phyloP scores from a whole-genome alignment of 129 eudicot genomes.

The Helianthus tuberosus region DNA sequence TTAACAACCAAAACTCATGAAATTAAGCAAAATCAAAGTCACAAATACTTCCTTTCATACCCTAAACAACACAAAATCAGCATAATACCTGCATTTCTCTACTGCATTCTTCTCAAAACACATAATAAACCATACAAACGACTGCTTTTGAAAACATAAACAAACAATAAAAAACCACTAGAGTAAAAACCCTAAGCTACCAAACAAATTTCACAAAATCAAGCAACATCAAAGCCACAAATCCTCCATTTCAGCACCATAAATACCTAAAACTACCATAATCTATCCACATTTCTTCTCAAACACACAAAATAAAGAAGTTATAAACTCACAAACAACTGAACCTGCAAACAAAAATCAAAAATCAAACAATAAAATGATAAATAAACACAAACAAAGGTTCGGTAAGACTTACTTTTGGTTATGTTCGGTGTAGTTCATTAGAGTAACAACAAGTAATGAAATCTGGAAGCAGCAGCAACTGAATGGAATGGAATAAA shows the following conservation, averaged over 20 bases:
- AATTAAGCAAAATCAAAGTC: not conserved
- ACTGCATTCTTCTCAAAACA: conserved; percentile 6
- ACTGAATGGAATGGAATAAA: conserved; percentile 5
- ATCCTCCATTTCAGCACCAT: conserved; percentile 5
- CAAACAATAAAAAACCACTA: not conserved
- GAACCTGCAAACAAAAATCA: conserved; percentile 8
- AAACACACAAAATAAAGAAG: no score
- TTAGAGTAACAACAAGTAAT: not conserved
- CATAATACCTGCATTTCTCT: not conserved
- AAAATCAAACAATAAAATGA: no score
- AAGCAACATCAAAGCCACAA: not conserved
- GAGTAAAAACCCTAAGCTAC: not conserved
- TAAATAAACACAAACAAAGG: not conserved
- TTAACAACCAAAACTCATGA: not conserved
- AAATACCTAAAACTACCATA: conserved; percentile 1
- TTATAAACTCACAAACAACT: conserved; percentile 6
- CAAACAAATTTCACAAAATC: not conserved
- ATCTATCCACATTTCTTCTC: conserved; percentile 22
- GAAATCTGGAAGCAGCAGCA: not conserved
- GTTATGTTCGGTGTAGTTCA: conserved; percentile 18
- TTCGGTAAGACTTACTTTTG: conserved; percentile 17
- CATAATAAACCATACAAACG: not conserved
- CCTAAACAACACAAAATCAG: not conserved
- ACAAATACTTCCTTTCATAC: not conserved
- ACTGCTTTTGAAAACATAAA: not conserved